Evolutionary conservation across 176 grass and related monocot species (phyloP), one percentile per base, ranked within the genome.

Genomic region (Metroxylon sagu): DNA sequence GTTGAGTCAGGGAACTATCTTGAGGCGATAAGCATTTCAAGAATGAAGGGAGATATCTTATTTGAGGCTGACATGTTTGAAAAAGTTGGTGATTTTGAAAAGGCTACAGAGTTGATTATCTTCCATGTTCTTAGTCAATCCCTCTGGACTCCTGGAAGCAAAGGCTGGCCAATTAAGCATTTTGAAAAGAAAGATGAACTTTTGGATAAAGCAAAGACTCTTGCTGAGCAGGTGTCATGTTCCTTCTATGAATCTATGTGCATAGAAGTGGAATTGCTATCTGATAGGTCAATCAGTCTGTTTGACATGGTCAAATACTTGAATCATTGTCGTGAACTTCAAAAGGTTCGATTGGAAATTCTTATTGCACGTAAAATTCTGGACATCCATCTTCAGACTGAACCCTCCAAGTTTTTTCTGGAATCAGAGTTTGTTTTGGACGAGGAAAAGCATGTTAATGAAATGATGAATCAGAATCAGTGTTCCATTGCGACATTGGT

Each of bases 1-100:
- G 67, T 83, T 21, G 82, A 89, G 66, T 69, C 77, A 25, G 82
- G 64, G 17, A 95, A 95, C 74, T 95, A 86, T 39, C 6, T 71
- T 28, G 83, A 89, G 66, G 85, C 77, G 73, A 76, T 79, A 18
- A 65, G 4, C 16, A 89, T 95, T 80, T 75, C 76, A 55, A 71
- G 70, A 60, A 57, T 16, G 27, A 83, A 69, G 84, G 80, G 71
- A 21, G n/a, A 95, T 76, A 6, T 79, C 49, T 54, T 84, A 26
- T 49, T 86, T 43, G 90, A 95, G 74, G 90, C 66, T 10, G 48
- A 67, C 16, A 66, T 95, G 55, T 66, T 85, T 7, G 82, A 89
- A 29, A 95, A 86, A 27, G 80, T 83, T 63, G 60, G 43, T 25
- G 71, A 21, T 19, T 73, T 74, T 76, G 82, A 79, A 31, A 69